phyloP scores from a whole-genome alignment of 2,329 filamentous ascomycete genomes.

The Aspergillus sp. region DNA sequence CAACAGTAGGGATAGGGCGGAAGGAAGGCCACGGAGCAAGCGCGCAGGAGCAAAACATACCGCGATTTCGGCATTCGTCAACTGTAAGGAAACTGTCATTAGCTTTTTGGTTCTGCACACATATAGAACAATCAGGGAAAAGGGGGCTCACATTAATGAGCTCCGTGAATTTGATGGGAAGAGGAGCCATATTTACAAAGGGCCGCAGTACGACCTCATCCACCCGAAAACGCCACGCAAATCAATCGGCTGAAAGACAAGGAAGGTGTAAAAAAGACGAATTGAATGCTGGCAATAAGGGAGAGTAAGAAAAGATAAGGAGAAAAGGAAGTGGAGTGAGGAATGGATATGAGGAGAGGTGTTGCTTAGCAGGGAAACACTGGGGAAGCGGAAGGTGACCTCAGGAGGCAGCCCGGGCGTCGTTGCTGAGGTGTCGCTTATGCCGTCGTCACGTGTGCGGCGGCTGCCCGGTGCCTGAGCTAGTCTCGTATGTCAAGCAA shows the following conservation, averaged over 20 bases:
- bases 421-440: constrained; percentile 45
- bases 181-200: constrained; percentile 56
- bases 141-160: constrained; percentile 68
- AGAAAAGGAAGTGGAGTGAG: constrained; percentile 17
- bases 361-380: constrained; percentile 23
- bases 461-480: constrained; percentile 21
- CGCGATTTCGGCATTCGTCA: constrained; percentile 54
- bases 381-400: constrained; percentile 38
- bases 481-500: constrained; percentile 1
- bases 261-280: constrained; percentile 20
- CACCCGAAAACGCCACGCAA: constrained; percentile 42
- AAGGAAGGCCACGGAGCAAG: constrained; percentile 5
- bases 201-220: constrained; percentile 44
- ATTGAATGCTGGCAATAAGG: constrained; percentile 10
- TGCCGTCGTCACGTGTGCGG: constrained; percentile 36
- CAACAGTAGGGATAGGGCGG: not conserved
- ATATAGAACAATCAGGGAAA: constrained; percentile 14
- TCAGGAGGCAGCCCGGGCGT: constrained; percentile 39
- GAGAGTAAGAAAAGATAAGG: constrained; percentile 5
- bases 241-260: constrained; percentile 25
- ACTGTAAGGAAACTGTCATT: constrained; percentile 44
- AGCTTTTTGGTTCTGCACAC: constrained; percentile 8
- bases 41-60: constrained; percentile 42
- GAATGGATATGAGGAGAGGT: constrained; percentile 15
- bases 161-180: constrained; percentile 93